Base-by-base conservation (phyloP, 164 flowering plant genomes). In the Magnolia changhungtana region DNA sequence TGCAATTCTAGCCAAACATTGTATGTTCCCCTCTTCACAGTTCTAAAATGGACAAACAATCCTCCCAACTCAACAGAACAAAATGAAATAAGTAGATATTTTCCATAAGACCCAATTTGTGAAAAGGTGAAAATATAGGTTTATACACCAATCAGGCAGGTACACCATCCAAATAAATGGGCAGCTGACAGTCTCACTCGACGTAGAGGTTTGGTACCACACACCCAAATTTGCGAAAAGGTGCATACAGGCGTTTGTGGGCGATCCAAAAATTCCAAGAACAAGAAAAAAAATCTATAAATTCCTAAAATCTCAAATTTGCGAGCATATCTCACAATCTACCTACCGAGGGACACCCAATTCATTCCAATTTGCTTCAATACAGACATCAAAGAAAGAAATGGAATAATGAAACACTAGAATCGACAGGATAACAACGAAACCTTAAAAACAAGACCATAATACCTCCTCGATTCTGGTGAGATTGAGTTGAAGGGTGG, bases 401-500 rank as follows among this genome's bases (percentile, higher is more conserved):
- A 55, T 16, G 61, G 18, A 55, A 55, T 55, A 11, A 55, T 11
- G 61, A 55, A 55, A 55, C 61, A 18, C 61, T 55, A 55, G 8
- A 55, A 55, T 55, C 61, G 18, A 55, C 61, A 55, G 14, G 20
- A 50, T 11, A 29, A 29, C 37, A 69, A 16, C 51, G 4, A 61
- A 29, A n/a, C 55, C 7, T 3, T 29, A 45, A 76, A 76, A 45
- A 16, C 37, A 59, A 11, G 55, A 0, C 49, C 69, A 21, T 5
- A 1, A 18, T 63, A 92, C 97, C 93, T 92, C 95, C 77, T 92
- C 98, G 74, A 94, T 81, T 55, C 88, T 88, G 72, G 97, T 84
- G 82, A 94, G 88, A 86, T 86, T 87, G 59, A 94, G 95, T 79
- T 90, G 95, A 75, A 94, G 95, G 59, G 92, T 83, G 67, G 85